These are phyloP conservation scores for Cladosporium sphaerospermum DNA, from an alignment of 2,329 filamentous ascomycete genomes.

Conservation along the genomic window DNA sequence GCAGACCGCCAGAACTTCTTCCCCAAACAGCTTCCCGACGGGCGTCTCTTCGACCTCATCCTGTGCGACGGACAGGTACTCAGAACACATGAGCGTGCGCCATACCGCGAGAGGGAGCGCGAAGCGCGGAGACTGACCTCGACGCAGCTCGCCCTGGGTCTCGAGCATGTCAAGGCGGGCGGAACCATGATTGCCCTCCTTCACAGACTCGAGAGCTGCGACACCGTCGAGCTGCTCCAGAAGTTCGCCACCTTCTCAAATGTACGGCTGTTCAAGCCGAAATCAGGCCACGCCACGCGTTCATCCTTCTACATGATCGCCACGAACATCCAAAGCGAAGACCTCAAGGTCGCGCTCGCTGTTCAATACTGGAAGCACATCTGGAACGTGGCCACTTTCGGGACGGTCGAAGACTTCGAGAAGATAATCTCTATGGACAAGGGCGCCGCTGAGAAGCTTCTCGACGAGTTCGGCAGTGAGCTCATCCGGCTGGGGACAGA, in stretches of 20 bases:
- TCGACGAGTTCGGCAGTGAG: neutral
- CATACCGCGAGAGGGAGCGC: conserved; percentile 25
- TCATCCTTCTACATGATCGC: conserved; percentile 23
- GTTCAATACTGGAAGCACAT: neutral
- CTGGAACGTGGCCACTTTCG: neutral
- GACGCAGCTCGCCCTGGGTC: conserved; percentile 41
- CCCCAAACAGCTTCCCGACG: conserved; percentile 15
- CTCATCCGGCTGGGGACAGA: neutral
- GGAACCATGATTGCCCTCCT: conserved; percentile 49
- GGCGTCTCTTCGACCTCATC: conserved; percentile 38
- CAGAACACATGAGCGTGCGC: conserved; percentile 20
- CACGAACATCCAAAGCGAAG: conserved; percentile 11
- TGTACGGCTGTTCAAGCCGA: conserved; percentile 20
- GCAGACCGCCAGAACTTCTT: conserved; percentile 17
- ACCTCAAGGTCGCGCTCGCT: neutral
- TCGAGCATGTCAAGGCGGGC: conserved; percentile 41
- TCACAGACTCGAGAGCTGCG: conserved; percentile 20
- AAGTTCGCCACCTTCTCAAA: neutral
- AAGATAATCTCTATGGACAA: neutral
- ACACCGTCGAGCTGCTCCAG: neutral
- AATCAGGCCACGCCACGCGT: conserved; percentile 14
- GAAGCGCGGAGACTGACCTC: conserved; percentile 15
- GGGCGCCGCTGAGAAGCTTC: neutral
- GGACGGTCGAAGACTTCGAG: neutral
- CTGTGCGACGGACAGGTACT: conserved; percentile 46